Conservation (phyloP, 768 basidiomycete genomes). For the Mrakia gelida region DNA sequence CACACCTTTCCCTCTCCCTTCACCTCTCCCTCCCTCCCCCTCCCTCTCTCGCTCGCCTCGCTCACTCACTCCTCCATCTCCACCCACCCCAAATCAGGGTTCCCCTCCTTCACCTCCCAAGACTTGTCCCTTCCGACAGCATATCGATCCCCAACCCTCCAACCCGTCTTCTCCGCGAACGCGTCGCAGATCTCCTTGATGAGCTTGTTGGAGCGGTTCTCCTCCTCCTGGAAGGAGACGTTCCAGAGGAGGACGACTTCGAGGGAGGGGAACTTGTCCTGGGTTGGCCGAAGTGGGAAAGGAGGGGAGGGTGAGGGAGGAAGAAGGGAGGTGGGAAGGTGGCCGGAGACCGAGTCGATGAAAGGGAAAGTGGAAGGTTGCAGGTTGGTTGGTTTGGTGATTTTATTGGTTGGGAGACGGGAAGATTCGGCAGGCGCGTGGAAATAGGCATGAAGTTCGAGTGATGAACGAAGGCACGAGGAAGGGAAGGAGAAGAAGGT, state of each 20-base stretch:
- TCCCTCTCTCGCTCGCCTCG: too few species aligned
- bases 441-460: too few species aligned
- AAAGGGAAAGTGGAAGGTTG: background rate
- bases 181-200: slow-evolving; percentile 7
- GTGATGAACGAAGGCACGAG: too few species aligned
- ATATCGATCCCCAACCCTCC: slow-evolving; percentile 2
- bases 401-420: too few species aligned
- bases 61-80: too few species aligned
- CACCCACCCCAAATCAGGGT: background rate
- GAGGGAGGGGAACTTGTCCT: slow-evolving; percentile 15
- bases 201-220: background rate
- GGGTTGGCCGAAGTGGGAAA: background rate
- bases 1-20: background rate
- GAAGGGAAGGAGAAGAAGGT: too few species aligned
- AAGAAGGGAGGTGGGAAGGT: background rate
- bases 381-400: too few species aligned
- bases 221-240: slow-evolving; percentile 11
- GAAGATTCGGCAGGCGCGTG: too few species aligned
- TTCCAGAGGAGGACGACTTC: slow-evolving; percentile 22
- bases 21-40: too few species aligned
- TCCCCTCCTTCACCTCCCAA: background rate
- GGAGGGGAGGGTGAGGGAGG: background rate
- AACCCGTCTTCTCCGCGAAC: background rate
- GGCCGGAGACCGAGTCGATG: background rate
- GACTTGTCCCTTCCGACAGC: background rate